phyloP scores from a whole-genome alignment of 1,284 basidiomycete species.

The Cryptococcus sp. region DNA sequence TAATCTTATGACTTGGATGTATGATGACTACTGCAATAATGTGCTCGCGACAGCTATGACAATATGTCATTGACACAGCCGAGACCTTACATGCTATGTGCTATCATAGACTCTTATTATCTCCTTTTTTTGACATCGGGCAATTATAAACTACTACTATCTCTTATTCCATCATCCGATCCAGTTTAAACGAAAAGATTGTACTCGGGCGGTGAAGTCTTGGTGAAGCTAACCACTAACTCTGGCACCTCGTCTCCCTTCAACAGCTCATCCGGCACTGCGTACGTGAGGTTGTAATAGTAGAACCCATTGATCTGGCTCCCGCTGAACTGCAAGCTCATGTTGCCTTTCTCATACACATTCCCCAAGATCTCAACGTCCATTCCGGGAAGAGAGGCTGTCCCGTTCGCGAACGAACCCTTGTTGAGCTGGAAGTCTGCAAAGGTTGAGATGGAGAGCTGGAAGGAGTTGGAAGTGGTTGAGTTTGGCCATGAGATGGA shows the following conservation, averaged over 20 bases:
- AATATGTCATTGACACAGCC: too few species aligned
- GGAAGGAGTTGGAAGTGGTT: slow-evolving; percentile 1
- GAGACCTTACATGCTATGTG: too few species aligned
- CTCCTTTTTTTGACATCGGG: too few species aligned
- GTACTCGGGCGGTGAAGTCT: slow-evolving; percentile 8
- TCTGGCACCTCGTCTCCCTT: not conserved
- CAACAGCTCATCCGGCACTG: not conserved
- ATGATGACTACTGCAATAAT: too few species aligned
- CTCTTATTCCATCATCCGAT: not conserved
- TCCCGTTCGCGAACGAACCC: slow-evolving; percentile 5
- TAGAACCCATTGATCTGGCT: slow-evolving; percentile 1
- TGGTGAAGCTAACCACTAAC: slow-evolving; percentile 7
- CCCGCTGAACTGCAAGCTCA: slow-evolving; percentile 4
- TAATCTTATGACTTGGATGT: too few species aligned
- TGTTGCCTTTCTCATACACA: slow-evolving; percentile 2
- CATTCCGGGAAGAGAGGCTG: slow-evolving; percentile 10
- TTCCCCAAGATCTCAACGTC: slow-evolving; percentile 17
- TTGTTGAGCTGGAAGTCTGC: slow-evolving; percentile 14
- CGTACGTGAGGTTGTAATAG: slow-evolving; percentile 12
- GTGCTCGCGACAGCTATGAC: too few species aligned
- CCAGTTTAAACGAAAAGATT: not conserved
- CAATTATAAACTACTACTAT: too few species aligned
- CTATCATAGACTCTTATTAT: not conserved
- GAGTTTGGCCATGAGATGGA: slow-evolving; percentile 3
- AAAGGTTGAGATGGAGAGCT: slow-evolving; percentile 10